These are phyloP conservation scores for Sporothrix curviconia DNA, from an alignment of 2,329 filamentous ascomycete species.

Conservation along the genomic window DNA sequence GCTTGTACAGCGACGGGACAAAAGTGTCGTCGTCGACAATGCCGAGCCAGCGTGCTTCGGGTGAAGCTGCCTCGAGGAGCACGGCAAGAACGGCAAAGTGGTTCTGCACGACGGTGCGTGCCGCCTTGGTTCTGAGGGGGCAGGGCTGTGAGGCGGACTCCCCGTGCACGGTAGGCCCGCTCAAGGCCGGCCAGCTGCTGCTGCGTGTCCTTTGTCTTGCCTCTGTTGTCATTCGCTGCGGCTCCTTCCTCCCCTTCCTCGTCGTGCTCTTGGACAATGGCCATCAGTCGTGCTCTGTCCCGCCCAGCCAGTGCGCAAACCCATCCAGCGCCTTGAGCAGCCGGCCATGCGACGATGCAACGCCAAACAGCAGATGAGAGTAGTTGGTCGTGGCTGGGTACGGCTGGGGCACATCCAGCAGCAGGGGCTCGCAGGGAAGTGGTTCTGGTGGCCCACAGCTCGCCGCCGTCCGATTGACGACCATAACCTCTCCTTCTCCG, in stretches of 20 bases:
- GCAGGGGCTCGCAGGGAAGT: conserved; percentile 36
- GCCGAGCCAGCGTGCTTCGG: conserved; percentile 46
- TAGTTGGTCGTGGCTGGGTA: conserved; percentile 36
- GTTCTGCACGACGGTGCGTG: conserved; percentile 42
- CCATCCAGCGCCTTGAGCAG: conserved; percentile 43
- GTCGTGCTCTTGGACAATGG: conserved; percentile 40
- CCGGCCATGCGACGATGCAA: conserved; percentile 47
- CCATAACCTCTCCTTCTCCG: background rate
- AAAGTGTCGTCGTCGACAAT: conserved; percentile 60
- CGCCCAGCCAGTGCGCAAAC: conserved; percentile 50
- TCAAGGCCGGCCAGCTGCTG: conserved; percentile 25
- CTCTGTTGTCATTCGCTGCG: background rate
- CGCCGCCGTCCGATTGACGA: background rate
- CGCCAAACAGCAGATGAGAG: conserved; percentile 49
- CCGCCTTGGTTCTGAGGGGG: conserved; percentile 26
- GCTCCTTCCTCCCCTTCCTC: background rate
- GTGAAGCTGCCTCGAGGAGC: conserved; percentile 37
- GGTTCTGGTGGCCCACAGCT: background rate
- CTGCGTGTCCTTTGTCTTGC: background rate
- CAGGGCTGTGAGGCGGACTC: conserved; percentile 24
- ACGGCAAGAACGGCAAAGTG: conserved; percentile 51
- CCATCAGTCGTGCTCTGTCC: conserved; percentile 47
- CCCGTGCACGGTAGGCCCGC: conserved; percentile 25
- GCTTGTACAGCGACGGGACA: conserved; percentile 47
- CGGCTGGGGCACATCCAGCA: conserved; percentile 39